Evolutionary conservation across 257 asterid genomes (phyloP), one percentile per base, ranked within the genome.

Genomic region (Solanum megistacrolobum): DNA sequence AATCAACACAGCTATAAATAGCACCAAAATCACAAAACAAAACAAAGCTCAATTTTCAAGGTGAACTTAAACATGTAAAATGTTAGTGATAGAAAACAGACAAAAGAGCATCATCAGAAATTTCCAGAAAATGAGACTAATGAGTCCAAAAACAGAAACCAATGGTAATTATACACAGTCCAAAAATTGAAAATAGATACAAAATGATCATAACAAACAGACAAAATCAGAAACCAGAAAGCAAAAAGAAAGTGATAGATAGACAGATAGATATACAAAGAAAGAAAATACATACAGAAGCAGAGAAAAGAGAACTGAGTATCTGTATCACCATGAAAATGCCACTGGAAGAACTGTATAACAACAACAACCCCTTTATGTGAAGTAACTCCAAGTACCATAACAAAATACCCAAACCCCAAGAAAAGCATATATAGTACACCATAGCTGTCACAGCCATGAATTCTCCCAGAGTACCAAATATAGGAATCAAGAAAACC

Each of bases 401-500:
- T 62, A 71, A 11, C 34, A 55, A 88, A 75, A 84, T 88, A 31
- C 66, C 38, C 85, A 88, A 69, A 71, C 52, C 46, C 83, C 89
- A 36, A 88, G 74, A 83, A 76, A 87, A 52, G 86, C 87, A 68
- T 68, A 87, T 29, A 74, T 71, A 43, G 85, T 79, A 79, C 85
- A 83, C 84, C 71, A 73, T 73, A 83, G 83, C 87, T 88, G 87
- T 88, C 83, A 83, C 27, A 88, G 29, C 62, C 83, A 87, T 87
- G 81, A 85, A 68, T 87, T 43, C 3, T 27, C 52, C 3, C 87
- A 87, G 83, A 76, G 71, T 62, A 82, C 86, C 87, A 87, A 87
- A 79, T 58, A 29, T 58, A 27, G 81, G 69, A 86, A 66, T 39
- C 89, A 62, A 66, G 35, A 36, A 58, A 35, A 39, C 62, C 69